Percentiles rank a stretch among this genome's conserved stretches.
Conservation (phyloP, 257 asterid genomes). For the Solanum pinnatisectum region DNA sequence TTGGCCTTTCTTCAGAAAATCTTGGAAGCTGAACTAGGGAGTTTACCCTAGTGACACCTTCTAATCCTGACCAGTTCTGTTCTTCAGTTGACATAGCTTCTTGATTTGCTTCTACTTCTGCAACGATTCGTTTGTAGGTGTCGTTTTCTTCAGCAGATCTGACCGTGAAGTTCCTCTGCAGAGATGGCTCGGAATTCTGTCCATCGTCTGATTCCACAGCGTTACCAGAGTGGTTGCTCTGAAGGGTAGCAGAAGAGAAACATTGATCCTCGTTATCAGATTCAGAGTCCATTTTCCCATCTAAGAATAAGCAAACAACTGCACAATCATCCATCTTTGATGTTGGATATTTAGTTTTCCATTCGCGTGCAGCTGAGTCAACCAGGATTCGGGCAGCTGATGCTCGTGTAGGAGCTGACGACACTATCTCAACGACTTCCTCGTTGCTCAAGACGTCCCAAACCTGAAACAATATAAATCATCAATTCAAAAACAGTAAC, state of each 20-base stretch:
- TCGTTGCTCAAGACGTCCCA: constrained; percentile 97
- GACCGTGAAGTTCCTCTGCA: constrained; percentile 72
- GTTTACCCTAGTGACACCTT: constrained; percentile 94
- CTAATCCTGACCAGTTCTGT: constrained; percentile 87
- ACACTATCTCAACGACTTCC: constrained; percentile 82
- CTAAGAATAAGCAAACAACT: constrained; percentile 77
- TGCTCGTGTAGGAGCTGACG: constrained; percentile 67
- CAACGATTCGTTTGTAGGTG: constrained; percentile 22
- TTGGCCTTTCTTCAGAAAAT: constrained; percentile 68
- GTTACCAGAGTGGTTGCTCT: constrained; percentile 73
- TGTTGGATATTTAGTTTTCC: constrained; percentile 89
- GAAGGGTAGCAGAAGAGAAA: constrained; percentile 65
- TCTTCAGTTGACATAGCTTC: constrained; percentile 34
- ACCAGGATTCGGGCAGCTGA: constrained; percentile 74
- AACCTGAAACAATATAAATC: constrained; percentile 38
- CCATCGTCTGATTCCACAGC: constrained; percentile 76
- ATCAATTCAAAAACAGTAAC: background rate
- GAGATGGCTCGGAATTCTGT: constrained; percentile 59
- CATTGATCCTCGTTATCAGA: constrained; percentile 80
- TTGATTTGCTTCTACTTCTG: constrained; percentile 21
- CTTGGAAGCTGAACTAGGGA: constrained; percentile 94
- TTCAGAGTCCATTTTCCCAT: constrained; percentile 84
- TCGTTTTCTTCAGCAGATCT: constrained; percentile 60
- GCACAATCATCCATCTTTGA: constrained; percentile 99
- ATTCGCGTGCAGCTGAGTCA: constrained; percentile 82